Conservation (phyloP, 257 asterid species). For the Datura wrightii region DNA sequence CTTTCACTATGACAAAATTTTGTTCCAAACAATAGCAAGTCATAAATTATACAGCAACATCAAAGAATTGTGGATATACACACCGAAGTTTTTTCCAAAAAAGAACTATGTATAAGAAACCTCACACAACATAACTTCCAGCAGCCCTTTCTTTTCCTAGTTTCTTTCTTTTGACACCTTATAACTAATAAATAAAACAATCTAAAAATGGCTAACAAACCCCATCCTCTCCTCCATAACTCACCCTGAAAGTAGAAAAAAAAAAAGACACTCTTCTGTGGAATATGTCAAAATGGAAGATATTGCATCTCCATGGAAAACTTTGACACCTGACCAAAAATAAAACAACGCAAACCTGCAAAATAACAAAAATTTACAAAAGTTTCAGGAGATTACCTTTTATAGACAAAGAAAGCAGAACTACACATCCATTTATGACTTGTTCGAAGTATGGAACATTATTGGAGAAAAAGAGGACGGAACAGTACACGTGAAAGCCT, state of each 20-base stretch:
- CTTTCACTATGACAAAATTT: neutral
- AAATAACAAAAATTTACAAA: neutral
- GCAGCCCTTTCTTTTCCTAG: neutral
- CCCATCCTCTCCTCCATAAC: constrained; percentile 9
- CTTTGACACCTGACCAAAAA: constrained; percentile 20
- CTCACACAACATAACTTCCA: constrained; percentile 27
- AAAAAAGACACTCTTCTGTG: neutral
- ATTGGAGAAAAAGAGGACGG: neutral
- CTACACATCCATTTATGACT: neutral
- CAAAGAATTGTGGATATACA: constrained; percentile 22
- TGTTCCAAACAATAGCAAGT: neutral
- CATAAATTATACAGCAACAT: neutral
- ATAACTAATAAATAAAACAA: constrained; percentile 17
- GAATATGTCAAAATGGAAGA: constrained; percentile 24
- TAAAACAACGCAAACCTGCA: constrained; percentile 24
- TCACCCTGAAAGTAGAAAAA: neutral
- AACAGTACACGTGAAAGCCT: neutral
- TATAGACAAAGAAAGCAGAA: neutral
- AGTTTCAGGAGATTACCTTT: neutral
- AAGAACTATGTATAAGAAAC: neutral
- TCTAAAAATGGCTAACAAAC: neutral
- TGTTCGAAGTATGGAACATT: neutral
- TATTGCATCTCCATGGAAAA: constrained; percentile 20
- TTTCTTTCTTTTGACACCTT: neutral
- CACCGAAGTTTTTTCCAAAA: neutral